These are phyloP conservation scores for Crithidia sp. DNA, from an alignment of 208 protist species.

Conservation along the genomic window DNA sequence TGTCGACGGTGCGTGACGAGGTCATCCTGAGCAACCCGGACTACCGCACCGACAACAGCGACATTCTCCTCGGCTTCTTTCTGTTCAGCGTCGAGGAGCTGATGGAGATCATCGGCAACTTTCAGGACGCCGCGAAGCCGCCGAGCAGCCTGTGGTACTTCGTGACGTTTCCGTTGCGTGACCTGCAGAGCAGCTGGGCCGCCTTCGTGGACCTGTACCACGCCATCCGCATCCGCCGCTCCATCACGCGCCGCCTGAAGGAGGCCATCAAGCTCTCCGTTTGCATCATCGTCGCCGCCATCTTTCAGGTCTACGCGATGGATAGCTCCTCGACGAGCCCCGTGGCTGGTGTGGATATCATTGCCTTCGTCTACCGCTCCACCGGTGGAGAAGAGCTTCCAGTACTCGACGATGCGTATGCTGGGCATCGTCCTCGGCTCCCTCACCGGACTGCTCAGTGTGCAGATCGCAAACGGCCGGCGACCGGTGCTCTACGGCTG, in stretches of 20 bases:
- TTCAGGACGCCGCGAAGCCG: conserved; percentile 47
- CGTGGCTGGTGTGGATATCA: conserved; percentile 75
- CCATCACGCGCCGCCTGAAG: conserved; percentile 81
- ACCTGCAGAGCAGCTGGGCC: conserved; percentile 56
- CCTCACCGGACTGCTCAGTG: conserved; percentile 62
- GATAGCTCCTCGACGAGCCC: conserved; percentile 61
- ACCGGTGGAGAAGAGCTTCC: conserved; percentile 88
- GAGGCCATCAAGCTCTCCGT: conserved; percentile 84
- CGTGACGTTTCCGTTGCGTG: conserved; percentile 50
- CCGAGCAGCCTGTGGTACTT: conserved; percentile 67
- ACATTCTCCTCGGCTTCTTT: conserved; percentile 86
- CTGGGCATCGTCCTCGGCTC: conserved; percentile 86
- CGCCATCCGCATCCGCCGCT: conserved; percentile 48
- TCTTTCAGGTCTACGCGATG: conserved; percentile 84
- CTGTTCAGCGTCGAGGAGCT: conserved; percentile 86
- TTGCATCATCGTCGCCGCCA: conserved; percentile 67
- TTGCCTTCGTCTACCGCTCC: conserved; percentile 79
- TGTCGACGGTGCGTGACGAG: conserved; percentile 74
- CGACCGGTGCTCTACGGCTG: conserved; percentile 68
- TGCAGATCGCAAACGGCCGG: conserved; percentile 63
- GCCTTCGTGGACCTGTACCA: conserved; percentile 47
- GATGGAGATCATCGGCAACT: conserved; percentile 62
- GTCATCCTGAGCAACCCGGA: conserved; percentile 84
- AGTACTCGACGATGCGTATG: conserved; percentile 79
- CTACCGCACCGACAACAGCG: conserved; percentile 80